phyloP scores from a whole-genome alignment of 2,329 filamentous ascomycete species.

The Phialophora macrospora region DNA sequence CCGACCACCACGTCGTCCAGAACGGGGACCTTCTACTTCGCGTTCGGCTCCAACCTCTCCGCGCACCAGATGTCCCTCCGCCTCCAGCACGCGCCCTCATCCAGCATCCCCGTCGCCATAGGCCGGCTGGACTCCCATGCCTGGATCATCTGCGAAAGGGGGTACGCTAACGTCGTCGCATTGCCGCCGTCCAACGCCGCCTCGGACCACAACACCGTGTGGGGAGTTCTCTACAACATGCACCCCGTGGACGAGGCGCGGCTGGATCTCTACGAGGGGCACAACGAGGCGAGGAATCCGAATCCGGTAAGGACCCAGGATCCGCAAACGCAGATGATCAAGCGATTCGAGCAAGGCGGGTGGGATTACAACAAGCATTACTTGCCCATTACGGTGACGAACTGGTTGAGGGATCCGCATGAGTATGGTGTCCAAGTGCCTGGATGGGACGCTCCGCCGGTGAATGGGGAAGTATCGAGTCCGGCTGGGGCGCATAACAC shows the following conservation, averaged over 20 bases:
- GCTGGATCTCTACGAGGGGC: conserved; percentile 49
- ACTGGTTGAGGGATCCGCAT: conserved; percentile 33
- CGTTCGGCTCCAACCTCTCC: conserved; percentile 53
- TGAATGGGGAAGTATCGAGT: neutral
- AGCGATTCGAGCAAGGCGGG: conserved; percentile 32
- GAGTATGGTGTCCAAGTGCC: conserved; percentile 31
- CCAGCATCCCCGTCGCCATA: conserved; percentile 47
- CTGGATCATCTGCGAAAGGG: conserved; percentile 50
- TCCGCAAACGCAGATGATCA: conserved; percentile 28
- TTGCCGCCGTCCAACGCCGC: conserved; percentile 28
- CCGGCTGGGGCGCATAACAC: conserved; percentile 8
- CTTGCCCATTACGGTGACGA: conserved; percentile 35
- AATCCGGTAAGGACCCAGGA: conserved; percentile 31
- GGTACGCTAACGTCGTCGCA: conserved; percentile 50
- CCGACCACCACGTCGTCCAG: conserved; percentile 24
- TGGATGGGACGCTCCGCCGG: conserved; percentile 12
- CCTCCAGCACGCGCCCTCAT: conserved; percentile 45
- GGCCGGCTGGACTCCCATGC: conserved; percentile 47
- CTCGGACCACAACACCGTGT: conserved; percentile 41
- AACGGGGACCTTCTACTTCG: conserved; percentile 48
- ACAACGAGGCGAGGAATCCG: conserved; percentile 34
- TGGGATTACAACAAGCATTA: conserved; percentile 41
- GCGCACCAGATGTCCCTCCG: conserved; percentile 49
- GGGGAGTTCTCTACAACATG: conserved; percentile 51
- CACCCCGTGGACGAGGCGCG: conserved; percentile 44